phyloP scores from a whole-genome alignment of 352 stramenopile species.

The Phytophthora meadii region DNA sequence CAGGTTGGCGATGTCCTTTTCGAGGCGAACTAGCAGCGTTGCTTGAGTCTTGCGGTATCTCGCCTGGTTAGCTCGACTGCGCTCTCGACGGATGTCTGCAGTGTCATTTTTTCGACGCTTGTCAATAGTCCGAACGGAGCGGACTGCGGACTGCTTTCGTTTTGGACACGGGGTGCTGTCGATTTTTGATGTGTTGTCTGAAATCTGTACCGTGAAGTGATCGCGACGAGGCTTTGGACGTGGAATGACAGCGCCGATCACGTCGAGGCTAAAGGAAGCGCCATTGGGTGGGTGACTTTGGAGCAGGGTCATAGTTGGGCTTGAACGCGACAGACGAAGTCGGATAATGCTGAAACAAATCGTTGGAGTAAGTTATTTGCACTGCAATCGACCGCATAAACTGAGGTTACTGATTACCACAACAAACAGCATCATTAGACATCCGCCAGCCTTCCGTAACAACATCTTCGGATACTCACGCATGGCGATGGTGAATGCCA shows the following conservation, averaged over 20 bases:
- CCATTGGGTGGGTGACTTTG: background rate
- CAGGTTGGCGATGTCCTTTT: constrained; percentile 2
- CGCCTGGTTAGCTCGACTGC: background rate
- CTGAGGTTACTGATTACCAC: no score
- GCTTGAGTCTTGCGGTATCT: constrained; percentile 4
- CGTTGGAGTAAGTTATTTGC: no score
- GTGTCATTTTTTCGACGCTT: background rate
- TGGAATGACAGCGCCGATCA: constrained; percentile 1
- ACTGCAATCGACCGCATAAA: no score
- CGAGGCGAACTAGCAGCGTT: background rate
- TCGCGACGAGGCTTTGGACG: background rate
- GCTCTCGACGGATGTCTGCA: background rate
- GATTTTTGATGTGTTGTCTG: background rate
- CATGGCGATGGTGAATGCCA: constrained; percentile 84
- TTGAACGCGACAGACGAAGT: background rate
- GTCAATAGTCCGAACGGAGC: background rate
- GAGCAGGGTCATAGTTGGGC: background rate
- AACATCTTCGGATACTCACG: constrained; percentile 87
- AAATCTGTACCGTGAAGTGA: background rate
- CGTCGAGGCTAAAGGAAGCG: background rate
- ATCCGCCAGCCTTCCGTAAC: constrained; percentile 68
- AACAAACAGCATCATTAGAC: no score
- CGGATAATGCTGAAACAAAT: background rate
- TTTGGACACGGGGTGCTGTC: background rate
- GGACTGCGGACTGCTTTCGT: no score